A percentile compares a stretch with the other conserved stretches of the same genome.
Evolutionary conservation across 2,329 filamentous ascomycete genomes (phyloP).

Genomic region (Ceratocystis colombiana): DNA sequence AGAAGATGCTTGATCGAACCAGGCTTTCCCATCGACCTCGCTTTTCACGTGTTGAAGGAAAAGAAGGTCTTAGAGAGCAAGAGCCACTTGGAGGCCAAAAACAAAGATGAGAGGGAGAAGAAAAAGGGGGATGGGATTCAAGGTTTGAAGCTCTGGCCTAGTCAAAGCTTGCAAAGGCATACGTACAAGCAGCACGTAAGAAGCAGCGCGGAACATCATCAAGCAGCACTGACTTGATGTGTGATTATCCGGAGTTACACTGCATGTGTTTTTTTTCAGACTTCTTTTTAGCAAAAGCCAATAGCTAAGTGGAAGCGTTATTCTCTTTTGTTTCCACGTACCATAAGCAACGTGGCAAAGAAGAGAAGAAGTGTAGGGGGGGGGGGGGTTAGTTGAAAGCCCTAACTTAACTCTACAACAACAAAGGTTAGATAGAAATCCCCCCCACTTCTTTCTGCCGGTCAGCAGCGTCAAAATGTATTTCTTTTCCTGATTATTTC

Average conservation of each 20-base stretch:
- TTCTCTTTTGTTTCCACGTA: too few relatives aligned
- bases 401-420: too few relatives aligned
- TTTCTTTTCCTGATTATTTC: too few relatives aligned
- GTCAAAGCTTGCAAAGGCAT: background rate
- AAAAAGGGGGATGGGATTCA: background rate
- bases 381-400: too few relatives aligned
- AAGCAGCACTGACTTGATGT: background rate
- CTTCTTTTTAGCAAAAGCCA: background rate
- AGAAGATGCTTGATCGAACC: background rate
- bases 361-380: too few relatives aligned
- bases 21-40: background rate
- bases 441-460: too few relatives aligned
- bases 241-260: background rate
- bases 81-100: background rate
- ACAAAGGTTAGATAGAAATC: too few relatives aligned
- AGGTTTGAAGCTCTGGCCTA: background rate
- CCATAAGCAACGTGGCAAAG: too few relatives aligned
- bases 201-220: background rate
- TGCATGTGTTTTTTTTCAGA: background rate
- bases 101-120: background rate
- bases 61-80: background rate
- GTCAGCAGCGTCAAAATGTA: too few relatives aligned
- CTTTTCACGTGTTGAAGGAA: background rate
- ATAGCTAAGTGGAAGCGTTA: background rate
- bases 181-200: background rate